Evolutionary conservation across 352 stramenopile species (phyloP), one percentile per base, ranked within the genome.

Genomic region (Phytophthora vignae): DNA sequence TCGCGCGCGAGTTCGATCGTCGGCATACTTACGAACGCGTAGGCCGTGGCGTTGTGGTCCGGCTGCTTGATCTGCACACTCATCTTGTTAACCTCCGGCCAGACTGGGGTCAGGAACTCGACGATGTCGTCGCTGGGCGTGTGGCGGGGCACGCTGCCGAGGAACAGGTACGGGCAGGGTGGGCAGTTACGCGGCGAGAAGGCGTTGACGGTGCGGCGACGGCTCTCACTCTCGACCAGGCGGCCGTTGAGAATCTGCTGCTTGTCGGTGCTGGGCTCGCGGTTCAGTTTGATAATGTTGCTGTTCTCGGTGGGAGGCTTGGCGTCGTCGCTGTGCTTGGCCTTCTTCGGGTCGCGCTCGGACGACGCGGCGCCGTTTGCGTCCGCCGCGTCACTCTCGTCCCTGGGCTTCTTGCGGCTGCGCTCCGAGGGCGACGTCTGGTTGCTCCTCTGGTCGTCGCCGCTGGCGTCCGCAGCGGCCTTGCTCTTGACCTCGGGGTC

Each of bases 21-120:
- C 7, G 85, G 74, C 36, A 93, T 64, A 48, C 80, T 90, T 48
- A 92, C 83, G 36, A 95, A 95, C 31, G 85, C 86, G 55, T 91
- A 95, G 7, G 74, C 77, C 2, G 76, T 77, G 0, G 67, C 73
- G 36, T 79, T 71, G 19, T 69, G 53, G 15, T 79, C 67, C 2
- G 78, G 76, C 31, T 84, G 72, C 62, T 92, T 91, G 62, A 93
- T 76, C 52, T 93, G 86, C 46, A 95, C 83, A 56, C 69, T 76
- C 33, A 75, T 74, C 11, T 22, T 53, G 53, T 73, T 77, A 33
- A 93, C 71, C 7, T 68, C 77, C 3, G 86, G 84, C 59, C 87
- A 84, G 11, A 92, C 77, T 2, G 72, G 60, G 7, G 66, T 57
- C 27, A 95, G 72, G 55, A 82, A 95, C 11, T 83, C 76, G 14